These are phyloP conservation scores for Boletus huronensis DNA, from an alignment of 768 basidiomycete genomes.

Conservation along the genomic window DNA sequence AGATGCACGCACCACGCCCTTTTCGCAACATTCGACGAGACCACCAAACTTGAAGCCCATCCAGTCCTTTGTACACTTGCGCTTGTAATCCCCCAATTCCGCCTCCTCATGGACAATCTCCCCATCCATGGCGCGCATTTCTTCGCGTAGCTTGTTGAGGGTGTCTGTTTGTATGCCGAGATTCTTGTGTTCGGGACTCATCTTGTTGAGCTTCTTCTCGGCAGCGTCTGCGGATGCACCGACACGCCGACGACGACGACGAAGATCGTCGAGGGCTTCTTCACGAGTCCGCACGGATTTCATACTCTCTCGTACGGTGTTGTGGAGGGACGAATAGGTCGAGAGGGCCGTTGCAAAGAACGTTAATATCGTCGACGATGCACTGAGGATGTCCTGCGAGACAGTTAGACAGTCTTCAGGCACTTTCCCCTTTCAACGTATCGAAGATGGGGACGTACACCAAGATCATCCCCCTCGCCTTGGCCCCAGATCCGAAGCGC, in stretches of 20 bases:
- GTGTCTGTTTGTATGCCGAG: conserved; percentile 67
- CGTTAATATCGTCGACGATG: conserved; percentile 62
- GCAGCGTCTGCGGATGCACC: conserved; percentile 73
- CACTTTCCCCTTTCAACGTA: not conserved
- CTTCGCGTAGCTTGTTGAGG: conserved; percentile 65
- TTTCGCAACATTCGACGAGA: conserved; percentile 79
- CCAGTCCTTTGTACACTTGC: conserved; percentile 60
- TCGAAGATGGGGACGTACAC: conserved; percentile 41
- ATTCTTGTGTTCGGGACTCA: conserved; percentile 88
- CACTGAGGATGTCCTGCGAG: conserved; percentile 66
- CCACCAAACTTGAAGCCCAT: conserved; percentile 88
- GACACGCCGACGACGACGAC: conserved; percentile 63
- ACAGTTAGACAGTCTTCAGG: not conserved
- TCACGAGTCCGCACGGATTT: conserved; percentile 83
- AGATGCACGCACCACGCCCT: conserved; percentile 49
- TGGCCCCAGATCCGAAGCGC: conserved; percentile 68
- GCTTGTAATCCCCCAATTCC: conserved; percentile 77
- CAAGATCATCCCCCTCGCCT: conserved; percentile 81
- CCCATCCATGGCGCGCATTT: conserved; percentile 74
- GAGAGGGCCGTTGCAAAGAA: conserved; percentile 66
- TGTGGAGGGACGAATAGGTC: conserved; percentile 68
- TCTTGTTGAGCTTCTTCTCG: conserved; percentile 86
- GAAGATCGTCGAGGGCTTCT: conserved; percentile 76
- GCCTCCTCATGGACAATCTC: conserved; percentile 85
- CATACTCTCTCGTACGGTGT: conserved; percentile 58